phyloP scores from a whole-genome alignment of 805 yeast genomes.

The Wickerhamiella azymoides region DNA sequence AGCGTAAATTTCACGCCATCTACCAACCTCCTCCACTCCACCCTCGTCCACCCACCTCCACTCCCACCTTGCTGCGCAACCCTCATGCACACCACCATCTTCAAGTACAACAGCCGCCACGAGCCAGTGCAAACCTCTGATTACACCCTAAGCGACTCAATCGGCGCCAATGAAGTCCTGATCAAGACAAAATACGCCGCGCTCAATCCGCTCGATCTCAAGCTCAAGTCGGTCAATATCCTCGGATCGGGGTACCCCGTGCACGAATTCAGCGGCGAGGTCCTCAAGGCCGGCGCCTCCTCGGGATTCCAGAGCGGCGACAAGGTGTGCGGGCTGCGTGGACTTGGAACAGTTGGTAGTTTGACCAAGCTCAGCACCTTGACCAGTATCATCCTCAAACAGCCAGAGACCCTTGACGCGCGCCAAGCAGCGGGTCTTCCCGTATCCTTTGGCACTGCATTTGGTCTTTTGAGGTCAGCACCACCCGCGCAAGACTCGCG shows the following conservation, averaged over 20 bases:
- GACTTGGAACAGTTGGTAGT: neutral
- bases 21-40: too few species aligned
- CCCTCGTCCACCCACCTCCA: too few species aligned
- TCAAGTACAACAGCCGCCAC: neutral
- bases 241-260: slow-evolving; percentile 27
- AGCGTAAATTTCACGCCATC: too few species aligned
- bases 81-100: neutral
- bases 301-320: slow-evolving; percentile 38
- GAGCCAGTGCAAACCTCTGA: neutral
- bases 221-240: slow-evolving; percentile 27
- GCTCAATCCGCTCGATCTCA: slow-evolving; percentile 53
- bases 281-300: slow-evolving; percentile 42
- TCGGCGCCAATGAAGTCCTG: slow-evolving; percentile 35
- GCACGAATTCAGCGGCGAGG: slow-evolving; percentile 51
- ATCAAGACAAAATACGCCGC: slow-evolving; percentile 48
- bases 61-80: neutral
- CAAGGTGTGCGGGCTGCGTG: slow-evolving; percentile 40
- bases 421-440: slow-evolving; percentile 57
- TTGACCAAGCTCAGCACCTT: neutral
- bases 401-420: slow-evolving; percentile 34
- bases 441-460: slow-evolving; percentile 52
- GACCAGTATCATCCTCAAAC: slow-evolving; percentile 33
- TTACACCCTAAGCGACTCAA: neutral
- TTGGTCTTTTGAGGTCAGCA: slow-evolving; percentile 26
- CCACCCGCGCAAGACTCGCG: slow-evolving; percentile 32